Conservation (phyloP, 2,329 filamentous ascomycete species). For the Lasiodiplodia theobromae region DNA sequence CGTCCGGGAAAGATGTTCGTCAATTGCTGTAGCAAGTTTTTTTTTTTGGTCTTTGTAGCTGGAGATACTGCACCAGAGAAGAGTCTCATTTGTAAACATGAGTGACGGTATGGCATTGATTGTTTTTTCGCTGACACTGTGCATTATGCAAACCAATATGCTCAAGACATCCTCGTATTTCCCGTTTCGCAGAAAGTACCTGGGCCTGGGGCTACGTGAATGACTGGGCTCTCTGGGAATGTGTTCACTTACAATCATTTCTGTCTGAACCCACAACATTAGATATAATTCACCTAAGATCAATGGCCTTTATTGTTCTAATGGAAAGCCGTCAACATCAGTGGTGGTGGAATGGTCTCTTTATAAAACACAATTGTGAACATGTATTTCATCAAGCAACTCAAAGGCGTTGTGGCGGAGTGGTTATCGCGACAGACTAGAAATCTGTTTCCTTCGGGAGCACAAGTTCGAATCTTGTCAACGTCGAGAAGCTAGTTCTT, state of each 20-base stretch:
- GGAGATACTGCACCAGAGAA: no score
- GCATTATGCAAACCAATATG: no score
- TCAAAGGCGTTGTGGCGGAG: constrained; percentile 26
- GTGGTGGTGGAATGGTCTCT: rapidly evolving
- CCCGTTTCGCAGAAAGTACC: neutral
- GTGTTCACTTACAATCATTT: no score
- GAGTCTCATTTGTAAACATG: no score
- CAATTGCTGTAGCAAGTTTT: no score
- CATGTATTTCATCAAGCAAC: neutral
- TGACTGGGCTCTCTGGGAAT: neutral
- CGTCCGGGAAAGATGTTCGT: no score
- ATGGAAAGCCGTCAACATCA: neutral
- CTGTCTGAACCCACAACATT: neutral
- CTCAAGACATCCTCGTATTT: neutral
- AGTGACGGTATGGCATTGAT: no score
- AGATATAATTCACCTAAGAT: neutral
- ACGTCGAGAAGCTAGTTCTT: constrained; percentile 3
- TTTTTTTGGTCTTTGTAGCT: no score
- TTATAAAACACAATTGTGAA: neutral
- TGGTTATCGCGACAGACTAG: constrained; percentile 32
- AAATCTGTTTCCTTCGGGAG: constrained; percentile 32
- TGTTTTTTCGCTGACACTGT: no score
- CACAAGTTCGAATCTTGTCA: constrained; percentile 30
- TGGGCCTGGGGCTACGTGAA: neutral
- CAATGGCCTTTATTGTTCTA: neutral